Evolutionary conservation across 768 basidiomycete genomes (phyloP).

Genomic region (Lactarius akahatsu): DNA sequence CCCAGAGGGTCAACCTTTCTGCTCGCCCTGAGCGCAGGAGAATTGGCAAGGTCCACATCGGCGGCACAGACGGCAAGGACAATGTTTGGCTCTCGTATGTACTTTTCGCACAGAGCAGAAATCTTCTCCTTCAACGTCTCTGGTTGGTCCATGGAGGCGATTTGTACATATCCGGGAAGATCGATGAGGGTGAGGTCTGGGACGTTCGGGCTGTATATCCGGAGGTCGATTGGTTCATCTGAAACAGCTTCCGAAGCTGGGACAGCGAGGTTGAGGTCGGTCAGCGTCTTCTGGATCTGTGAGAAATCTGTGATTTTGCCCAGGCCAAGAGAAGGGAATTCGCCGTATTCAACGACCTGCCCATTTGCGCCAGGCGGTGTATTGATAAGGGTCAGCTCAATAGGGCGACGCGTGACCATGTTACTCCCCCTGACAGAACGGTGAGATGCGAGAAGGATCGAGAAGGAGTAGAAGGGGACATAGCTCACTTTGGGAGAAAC

Average conservation of each 20-base stretch:
- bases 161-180: constrained; percentile 95
- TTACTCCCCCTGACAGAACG: constrained; percentile 77
- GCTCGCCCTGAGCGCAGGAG: constrained; percentile 90
- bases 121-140: constrained; percentile 94
- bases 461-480: not conserved
- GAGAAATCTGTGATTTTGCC: constrained; percentile 89
- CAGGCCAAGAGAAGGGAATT: constrained; percentile 87
- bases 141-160: constrained; percentile 93
- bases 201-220: constrained; percentile 93
- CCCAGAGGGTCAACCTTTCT: constrained; percentile 94
- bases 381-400: constrained; percentile 95
- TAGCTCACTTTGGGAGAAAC: constrained; percentile 93
- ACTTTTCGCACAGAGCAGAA: constrained; percentile 83
- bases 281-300: constrained; percentile 89
- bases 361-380: constrained; percentile 64
- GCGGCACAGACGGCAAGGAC: constrained; percentile 98
- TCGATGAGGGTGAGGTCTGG: constrained; percentile 98
- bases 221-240: constrained; percentile 92
- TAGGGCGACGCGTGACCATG: constrained; percentile 98
- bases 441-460: constrained; percentile 13
- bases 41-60: constrained; percentile 98
- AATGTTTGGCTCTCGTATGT: constrained; percentile 99
- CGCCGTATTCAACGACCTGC: constrained; percentile 77
- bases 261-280: constrained; percentile 93
- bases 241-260: constrained; percentile 89